Base-by-base conservation (phyloP, 108 stramenopile genomes). In the Cyclotella atomus region DNA sequence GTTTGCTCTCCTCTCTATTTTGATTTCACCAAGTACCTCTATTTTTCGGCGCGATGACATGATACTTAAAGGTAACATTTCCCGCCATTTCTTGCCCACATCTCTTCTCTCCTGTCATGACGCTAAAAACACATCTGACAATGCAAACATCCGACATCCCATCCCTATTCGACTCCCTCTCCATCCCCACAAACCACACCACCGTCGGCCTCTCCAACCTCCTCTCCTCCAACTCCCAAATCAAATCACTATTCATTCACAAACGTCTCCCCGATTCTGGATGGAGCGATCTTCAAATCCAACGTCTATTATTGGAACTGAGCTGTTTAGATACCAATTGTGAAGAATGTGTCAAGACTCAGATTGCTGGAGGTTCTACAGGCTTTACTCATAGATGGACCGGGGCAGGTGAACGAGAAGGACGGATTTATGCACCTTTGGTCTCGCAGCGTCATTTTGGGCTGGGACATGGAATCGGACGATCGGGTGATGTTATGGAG, bases 321-420 rank as follows among this genome's bases (percentile, higher is more conserved):
- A 88, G 89, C n/a, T 84, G 83, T 7, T 68, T 96, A 65, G 95
- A 96, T 84, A 94, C 95, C 65, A 94, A 96, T 78, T 88, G 89
- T 68, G 88, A 92, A 27, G 74, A 87, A 67, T 50, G 61, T 60
- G 74, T 82, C 60, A 35, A 85, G 53, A 43, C 28, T 50, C 63
- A 73, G 46, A 43, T 68, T 25, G 17, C 17, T 23, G 32, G 16
- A 20, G 41, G 46, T 30, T 47, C 27, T 2, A 30, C 53, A 52
- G 35, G 24, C 63, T 81, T 62, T 43, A 46, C 74, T 8, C 73
- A 75, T 17, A 71, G 91, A 73, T 92, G 94, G 94, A 87, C 88
- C 32, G 99, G 99, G n/a, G 97, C 95, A 27, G 99, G 99, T 12
- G 99, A 99, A 74, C 89, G 99, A n/a, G 99, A 99, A 73, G 98